phyloP scores from a whole-genome alignment of 2,329 filamentous ascomycete species.

The Ceratocystis alfenasii region DNA sequence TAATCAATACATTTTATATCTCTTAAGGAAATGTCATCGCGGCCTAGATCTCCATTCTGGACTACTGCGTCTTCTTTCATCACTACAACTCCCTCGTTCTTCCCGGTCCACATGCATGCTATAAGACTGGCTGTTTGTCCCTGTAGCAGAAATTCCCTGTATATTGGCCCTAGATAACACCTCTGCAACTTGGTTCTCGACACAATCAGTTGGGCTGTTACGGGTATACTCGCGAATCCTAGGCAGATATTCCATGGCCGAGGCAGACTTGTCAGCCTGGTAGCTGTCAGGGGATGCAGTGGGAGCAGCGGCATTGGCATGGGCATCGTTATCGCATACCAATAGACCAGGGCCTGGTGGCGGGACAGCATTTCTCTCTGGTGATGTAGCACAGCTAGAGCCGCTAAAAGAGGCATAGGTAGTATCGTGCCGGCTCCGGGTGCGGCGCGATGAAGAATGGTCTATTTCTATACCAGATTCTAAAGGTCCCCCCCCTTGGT shows the following conservation, averaged over 20 bases:
- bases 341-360: slow-evolving; percentile 17
- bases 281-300: neutral
- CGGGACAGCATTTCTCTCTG: slow-evolving; percentile 13
- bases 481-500: neutral
- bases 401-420: neutral
- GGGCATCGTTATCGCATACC: slow-evolving; percentile 11
- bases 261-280: neutral
- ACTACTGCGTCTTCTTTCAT: neutral
- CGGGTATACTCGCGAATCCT: slow-evolving; percentile 5
- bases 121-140: neutral
- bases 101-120: neutral
- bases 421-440: slow-evolving; percentile 10
- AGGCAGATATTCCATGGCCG: neutral
- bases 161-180: slow-evolving; percentile 18
- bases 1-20: neutral
- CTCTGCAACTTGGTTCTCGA: slow-evolving; percentile 19
- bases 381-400: slow-evolving; percentile 9
- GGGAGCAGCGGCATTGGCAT: neutral
- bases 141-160: neutral
- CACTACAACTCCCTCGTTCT: slow-evolving; percentile 1
- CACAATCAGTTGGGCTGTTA: neutral
- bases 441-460: neutral
- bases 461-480: neutral
- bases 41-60: neutral
- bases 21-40: neutral